Conservation (phyloP, 306 rosid genomes). For the Medicago arabica region DNA sequence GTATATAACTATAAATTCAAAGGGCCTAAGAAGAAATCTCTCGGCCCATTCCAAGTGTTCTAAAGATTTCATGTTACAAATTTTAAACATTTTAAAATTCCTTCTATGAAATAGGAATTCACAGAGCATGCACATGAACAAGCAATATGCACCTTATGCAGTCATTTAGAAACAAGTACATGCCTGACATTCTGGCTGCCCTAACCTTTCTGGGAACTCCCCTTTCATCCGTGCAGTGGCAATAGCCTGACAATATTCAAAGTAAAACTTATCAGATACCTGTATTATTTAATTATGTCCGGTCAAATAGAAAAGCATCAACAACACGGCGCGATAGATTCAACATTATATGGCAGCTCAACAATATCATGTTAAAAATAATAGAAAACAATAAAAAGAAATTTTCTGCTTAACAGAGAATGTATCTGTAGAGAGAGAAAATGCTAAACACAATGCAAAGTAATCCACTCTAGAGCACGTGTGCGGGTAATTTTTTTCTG, state of each 20-base stretch:
- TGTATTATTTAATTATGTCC: slow-evolving; percentile 8
- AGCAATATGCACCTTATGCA: slow-evolving; percentile 48
- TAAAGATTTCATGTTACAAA: neutral
- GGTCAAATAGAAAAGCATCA: slow-evolving; percentile 22
- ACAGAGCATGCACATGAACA: slow-evolving; percentile 44
- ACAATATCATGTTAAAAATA: neutral
- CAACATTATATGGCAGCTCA: slow-evolving; percentile 25
- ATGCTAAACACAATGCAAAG: neutral
- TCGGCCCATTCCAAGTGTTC: slow-evolving; percentile 16
- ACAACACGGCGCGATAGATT: neutral
- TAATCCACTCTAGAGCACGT: neutral
- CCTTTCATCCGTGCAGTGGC: slow-evolving; percentile 99
- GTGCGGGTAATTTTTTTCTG: neutral
- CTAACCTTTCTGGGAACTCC: slow-evolving; percentile 92
- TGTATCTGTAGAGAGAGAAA: slow-evolving; percentile 4
- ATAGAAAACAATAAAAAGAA: slow-evolving; percentile 17
- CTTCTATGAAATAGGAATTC: slow-evolving; percentile 21
- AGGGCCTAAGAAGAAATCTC: slow-evolving; percentile 12
- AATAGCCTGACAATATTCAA: slow-evolving; percentile 72
- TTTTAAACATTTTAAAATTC: slow-evolving; percentile 32
- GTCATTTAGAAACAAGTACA: slow-evolving; percentile 56
- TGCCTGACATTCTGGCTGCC: slow-evolving; percentile 99
- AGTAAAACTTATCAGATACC: slow-evolving; percentile 35
- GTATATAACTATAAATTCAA: neutral
- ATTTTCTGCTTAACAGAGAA: slow-evolving; percentile 14